Percentiles rank a stretch among this genome's conserved stretches.
Conservation (phyloP, 495 filamentous ascomycete genomes). For the Aspergillus sclerotioniger region DNA sequence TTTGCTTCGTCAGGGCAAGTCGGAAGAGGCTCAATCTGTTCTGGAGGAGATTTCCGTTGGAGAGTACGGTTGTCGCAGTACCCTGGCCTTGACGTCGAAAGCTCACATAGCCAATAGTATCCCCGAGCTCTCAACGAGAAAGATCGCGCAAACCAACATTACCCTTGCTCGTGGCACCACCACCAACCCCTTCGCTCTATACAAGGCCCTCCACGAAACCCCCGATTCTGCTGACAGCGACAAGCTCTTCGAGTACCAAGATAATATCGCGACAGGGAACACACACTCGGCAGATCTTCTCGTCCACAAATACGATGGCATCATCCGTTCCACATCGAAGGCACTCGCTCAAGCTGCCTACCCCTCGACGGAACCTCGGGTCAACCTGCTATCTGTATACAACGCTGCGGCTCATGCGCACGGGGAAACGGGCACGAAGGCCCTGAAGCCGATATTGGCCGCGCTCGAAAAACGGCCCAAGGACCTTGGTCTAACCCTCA, state of each 20-base stretch:
- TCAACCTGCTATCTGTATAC: conserved; percentile 68
- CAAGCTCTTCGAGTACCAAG: conserved; percentile 75
- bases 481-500: conserved; percentile 82
- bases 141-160: conserved; percentile 77
- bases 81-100: neutral
- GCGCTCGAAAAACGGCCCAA: conserved; percentile 73
- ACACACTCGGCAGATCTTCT: conserved; percentile 70
- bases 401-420: conserved; percentile 75
- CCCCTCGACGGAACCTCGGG: conserved; percentile 54
- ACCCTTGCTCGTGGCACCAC: conserved; percentile 55
- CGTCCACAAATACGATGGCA: conserved; percentile 71
- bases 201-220: conserved; percentile 61
- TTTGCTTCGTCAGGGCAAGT: conserved; percentile 66
- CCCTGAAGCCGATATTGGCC: conserved; percentile 69
- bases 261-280: conserved; percentile 65
- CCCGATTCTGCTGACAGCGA: conserved; percentile 61
- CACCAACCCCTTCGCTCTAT: conserved; percentile 75
- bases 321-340: conserved; percentile 63
- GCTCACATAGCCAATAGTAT: conserved; percentile 54
- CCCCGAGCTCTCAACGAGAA: conserved; percentile 70
- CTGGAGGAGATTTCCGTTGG: conserved; percentile 61
- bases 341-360: conserved; percentile 52
- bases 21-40: conserved; percentile 67
- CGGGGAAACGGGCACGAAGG: conserved; percentile 61
- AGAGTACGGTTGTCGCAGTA: conserved; percentile 48